Percentiles rank a stretch among this genome's conserved stretches.
These are phyloP conservation scores for Salvia miltiorrhiza DNA, from an alignment of 257 asterid genomes.

Conservation along the genomic window DNA sequence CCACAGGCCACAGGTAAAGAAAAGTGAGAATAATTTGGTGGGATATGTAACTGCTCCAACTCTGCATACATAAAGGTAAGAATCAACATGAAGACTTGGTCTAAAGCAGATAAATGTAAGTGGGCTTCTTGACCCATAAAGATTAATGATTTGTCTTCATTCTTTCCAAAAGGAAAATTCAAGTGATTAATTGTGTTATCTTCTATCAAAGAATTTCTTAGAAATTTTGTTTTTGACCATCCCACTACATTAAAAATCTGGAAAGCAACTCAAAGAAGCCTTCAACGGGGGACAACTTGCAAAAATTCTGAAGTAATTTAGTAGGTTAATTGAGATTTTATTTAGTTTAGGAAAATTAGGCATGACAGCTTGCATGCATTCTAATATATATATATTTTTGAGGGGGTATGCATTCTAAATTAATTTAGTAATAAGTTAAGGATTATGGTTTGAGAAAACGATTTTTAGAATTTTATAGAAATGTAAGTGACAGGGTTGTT, in stretches of 20 bases:
- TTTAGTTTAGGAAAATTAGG: no score
- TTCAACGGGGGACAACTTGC: background rate
- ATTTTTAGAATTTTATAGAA: background rate
- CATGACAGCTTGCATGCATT: background rate
- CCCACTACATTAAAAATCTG: constrained; percentile 18
- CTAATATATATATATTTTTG: no score
- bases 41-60: constrained; percentile 34
- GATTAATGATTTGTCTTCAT: background rate
- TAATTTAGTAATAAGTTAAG: no score
- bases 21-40: constrained; percentile 9
- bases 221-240: constrained; percentile 29
- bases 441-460: background rate
- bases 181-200: background rate
- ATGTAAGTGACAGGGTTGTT: background rate
- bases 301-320: background rate
- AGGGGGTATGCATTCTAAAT: no score
- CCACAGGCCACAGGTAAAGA: no score
- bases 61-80: constrained; percentile 6
- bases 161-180: background rate
- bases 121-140: constrained; percentile 16
- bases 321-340: background rate
- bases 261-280: background rate
- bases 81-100: constrained; percentile 29
- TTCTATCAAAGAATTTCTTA: background rate
- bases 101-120: constrained; percentile 14